Conservation (phyloP, 257 asterid species). For the Solanum infundibuliforme region DNA sequence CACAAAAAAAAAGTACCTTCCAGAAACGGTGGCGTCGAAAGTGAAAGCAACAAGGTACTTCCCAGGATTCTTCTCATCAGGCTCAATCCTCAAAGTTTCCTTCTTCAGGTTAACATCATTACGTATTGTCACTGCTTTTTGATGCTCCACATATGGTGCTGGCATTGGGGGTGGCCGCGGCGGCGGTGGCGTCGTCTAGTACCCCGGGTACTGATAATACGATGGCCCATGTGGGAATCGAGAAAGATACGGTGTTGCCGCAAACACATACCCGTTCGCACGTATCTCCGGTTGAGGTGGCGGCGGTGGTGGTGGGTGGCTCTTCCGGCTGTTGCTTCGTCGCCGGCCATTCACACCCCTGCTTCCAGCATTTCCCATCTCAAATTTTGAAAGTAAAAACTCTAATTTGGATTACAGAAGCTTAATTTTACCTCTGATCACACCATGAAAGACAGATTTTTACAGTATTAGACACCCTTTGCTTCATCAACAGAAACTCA, state of each 20-base stretch:
- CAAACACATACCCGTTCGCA: conserved; percentile 76
- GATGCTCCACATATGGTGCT: conserved; percentile 67
- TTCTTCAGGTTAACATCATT: conserved; percentile 89
- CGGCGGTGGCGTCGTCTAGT: conserved; percentile 37
- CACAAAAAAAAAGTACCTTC: conserved; percentile 36
- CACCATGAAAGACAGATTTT: neutral
- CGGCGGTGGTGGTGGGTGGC: conserved; percentile 58
- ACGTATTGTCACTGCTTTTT: conserved; percentile 92
- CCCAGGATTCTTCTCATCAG: conserved; percentile 76
- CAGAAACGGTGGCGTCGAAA: conserved; percentile 81
- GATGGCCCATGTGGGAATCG: conserved; percentile 68
- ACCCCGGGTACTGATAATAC: conserved; percentile 77
- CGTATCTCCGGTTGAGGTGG: conserved; percentile 28
- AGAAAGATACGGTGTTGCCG: conserved; percentile 85
- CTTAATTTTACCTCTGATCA: neutral
- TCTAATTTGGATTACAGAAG: neutral
- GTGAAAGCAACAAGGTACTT: conserved; percentile 73
- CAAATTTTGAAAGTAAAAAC: neutral
- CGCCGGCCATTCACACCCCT: conserved; percentile 38
- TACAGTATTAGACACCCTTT: neutral
- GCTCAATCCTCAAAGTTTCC: conserved; percentile 73
- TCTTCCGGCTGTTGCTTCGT: conserved; percentile 43
- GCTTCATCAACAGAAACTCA: neutral
- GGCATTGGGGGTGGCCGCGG: conserved; percentile 31
- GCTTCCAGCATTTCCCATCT: conserved; percentile 83